phyloP scores from a whole-genome alignment of 352 stramenopile genomes.

The Phytopythium oedochilum region DNA sequence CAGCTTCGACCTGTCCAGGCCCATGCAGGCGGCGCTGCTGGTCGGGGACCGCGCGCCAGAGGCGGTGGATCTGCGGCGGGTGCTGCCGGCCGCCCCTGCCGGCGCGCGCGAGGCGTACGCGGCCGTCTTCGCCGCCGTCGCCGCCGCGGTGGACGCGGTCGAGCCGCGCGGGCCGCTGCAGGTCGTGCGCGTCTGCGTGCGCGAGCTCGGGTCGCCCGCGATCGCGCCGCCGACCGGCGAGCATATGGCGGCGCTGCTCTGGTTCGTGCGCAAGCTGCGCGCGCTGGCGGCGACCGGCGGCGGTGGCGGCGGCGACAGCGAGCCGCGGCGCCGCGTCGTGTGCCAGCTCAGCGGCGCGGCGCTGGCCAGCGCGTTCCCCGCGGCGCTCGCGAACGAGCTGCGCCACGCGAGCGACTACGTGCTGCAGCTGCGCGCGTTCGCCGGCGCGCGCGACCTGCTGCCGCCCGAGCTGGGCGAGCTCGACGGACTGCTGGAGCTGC shows the following conservation, averaged over 20 bases:
- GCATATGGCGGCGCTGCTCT: constrained; percentile 40
- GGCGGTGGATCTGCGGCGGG: constrained; percentile 17
- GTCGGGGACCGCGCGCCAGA: constrained; percentile 26
- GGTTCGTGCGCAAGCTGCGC: constrained; percentile 30
- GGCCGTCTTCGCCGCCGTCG: constrained; percentile 18
- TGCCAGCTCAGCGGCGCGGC: constrained; percentile 25
- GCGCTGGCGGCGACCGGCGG: constrained; percentile 10
- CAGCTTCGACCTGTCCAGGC: constrained; percentile 63
- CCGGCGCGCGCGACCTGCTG: constrained; percentile 48
- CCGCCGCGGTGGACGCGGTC: constrained; percentile 12
- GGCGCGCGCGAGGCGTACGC: constrained; percentile 18
- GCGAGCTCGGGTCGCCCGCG: constrained; percentile 41
- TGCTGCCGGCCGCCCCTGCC: not conserved
- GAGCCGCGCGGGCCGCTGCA: constrained; percentile 6
- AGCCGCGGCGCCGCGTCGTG: constrained; percentile 10
- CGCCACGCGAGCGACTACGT: constrained; percentile 55
- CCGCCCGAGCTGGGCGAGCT: constrained; percentile 58
- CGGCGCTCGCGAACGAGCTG: constrained; percentile 35
- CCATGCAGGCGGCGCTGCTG: constrained; percentile 50
- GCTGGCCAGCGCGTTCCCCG: constrained; percentile 16
- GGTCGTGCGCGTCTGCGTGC: constrained; percentile 39
- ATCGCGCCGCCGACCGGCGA: constrained; percentile 17
- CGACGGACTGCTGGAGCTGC: constrained; percentile 46
- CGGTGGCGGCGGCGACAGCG: too few species aligned
- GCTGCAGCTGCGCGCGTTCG: constrained; percentile 53